Evolutionary conservation across 371 early-diverging fungal genomes (phyloP), one percentile per base, ranked within the genome.

Genomic region (Entomophthora muscae): DNA sequence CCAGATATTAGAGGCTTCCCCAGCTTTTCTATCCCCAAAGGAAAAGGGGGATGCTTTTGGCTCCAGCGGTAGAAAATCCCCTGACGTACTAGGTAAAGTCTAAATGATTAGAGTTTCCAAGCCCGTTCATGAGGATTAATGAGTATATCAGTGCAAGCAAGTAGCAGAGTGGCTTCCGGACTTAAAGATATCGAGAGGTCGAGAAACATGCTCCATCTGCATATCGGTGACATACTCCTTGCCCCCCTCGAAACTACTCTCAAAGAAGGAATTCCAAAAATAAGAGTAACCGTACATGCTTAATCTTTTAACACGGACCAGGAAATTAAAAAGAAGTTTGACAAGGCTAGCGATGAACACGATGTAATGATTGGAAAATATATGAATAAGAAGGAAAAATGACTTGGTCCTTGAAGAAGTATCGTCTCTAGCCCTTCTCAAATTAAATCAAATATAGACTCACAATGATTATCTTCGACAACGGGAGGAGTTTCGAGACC

Each of bases 261-360:
- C 10, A 82, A 76, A 63, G 69, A 75, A 10, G 82, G 76, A 2
- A 61, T 86, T 1, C 28, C 67, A 23, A 79, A 79, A n/a, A 67
- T 83, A 54, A 86, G 81, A 73, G 85, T 84, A 64, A 67, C 54
- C n/a, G n/a, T n/a, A n/a, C n/a, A n/a, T n/a, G n/a, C n/a, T n/a
- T n/a, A n/a, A n/a, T n/a, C n/a, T n/a, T n/a, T n/a, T n/a, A n/a
- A n/a, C n/a, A n/a, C n/a, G n/a, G n/a, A n/a, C 31, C 60, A 83
- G 83, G 86, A 85, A 56, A 62, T 74, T 3, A 79, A 73, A 67
- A 84, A 80, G 63, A 69, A 68, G 33, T 85, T 83, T 63, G 84
- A 84, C 53, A 75, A 74, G 66, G 69, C 79, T 23, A 81, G 83
- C 57, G 84, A 87, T 66, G 80, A 85, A n/a, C 74, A 73, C 3